Base-by-base conservation (phyloP, 805 yeast genomes). In the Brettanomyces anomalus region DNA sequence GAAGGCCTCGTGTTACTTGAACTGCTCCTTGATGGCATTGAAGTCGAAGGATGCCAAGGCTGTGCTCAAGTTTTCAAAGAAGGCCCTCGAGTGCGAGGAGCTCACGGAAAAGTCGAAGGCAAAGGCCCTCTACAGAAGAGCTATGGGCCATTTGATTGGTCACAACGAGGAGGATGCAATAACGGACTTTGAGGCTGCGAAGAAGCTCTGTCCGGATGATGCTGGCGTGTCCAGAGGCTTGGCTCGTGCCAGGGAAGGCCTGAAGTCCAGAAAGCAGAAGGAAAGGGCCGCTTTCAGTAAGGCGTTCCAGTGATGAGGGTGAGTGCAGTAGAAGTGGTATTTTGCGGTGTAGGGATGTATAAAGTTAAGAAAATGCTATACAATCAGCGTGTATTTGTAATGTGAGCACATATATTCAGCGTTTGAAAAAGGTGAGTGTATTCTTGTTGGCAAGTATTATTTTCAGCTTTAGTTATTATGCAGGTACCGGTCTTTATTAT, bases 121-220 rank as follows among this genome's bases (percentile, higher is more conserved):
- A 15, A 89, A 89, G 67, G 97, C 96, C 0, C 66, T 76, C 36
- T 89, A 80, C 68, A 80, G 97, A 60, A 79, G 90, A 61, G 96
- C 94, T 32, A 66, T 74, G 56, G 96, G 93, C 1, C 72, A 78
- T 54, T 62, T 76, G 46, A 62, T 73, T 7, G 65, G 71, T 18
- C 81, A 81, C 55, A 80, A 85, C 55, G 81, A 78, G 42, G 90
- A 81, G 26, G 73, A 68, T 44, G 95, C 96, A 0, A 65, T 81
- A 40, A 63, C 60, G 11, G 82, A 81, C 47, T 72, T 88, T 44
- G 75, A 78, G 49, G 67, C 70, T 46, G 96, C 97, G 0, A 62
- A 76, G 20, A 63, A 68, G 43, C 61, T 74, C 33, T 74, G 81
- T 30, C 94, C 93, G 30, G 65, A 67, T 18, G 97, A 89, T 55